These are phyloP conservation scores for Balamuthia mandrillaris DNA, from an alignment of 208 protist species.

Conservation along the genomic window DNA sequence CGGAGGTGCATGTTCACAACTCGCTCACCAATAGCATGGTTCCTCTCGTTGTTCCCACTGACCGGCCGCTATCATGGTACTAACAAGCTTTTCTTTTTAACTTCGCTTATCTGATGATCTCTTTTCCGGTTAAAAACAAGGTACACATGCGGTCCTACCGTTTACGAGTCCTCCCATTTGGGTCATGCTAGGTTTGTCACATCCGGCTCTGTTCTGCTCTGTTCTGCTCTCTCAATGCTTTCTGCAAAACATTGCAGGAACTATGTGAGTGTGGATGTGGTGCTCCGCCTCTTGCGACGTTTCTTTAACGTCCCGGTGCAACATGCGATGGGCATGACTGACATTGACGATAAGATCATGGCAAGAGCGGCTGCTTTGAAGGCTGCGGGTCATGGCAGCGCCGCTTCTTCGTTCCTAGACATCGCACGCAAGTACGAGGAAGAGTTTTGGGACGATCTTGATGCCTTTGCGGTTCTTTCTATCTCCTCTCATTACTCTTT, in stretches of 20 bases:
- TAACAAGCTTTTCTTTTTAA: not conserved
- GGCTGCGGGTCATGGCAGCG: too few relatives aligned
- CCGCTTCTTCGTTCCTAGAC: not conserved
- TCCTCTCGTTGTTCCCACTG: not conserved
- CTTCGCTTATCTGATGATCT: not conserved
- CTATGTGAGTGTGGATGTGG: conserved; percentile 96
- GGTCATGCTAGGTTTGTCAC: conserved; percentile 83
- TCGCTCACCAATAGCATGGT: not conserved
- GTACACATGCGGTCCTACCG: conserved; percentile 95
- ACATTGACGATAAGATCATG: conserved; percentile 99
- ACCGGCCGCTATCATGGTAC: not conserved
- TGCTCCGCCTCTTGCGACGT: conserved; percentile 91
- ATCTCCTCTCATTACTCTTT: too few relatives aligned
- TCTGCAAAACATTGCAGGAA: conserved; percentile 43
- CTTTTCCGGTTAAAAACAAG: conserved; percentile 61
- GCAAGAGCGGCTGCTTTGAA: conserved; percentile 72
- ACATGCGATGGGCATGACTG: conserved; percentile 96
- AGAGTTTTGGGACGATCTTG: conserved; percentile 55
- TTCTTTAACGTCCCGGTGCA: conserved; percentile 91
- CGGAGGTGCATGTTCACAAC: not conserved
- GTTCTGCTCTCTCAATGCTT: not conserved
- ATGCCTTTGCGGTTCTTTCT: conserved; percentile 52
- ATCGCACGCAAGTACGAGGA: conserved; percentile 44
- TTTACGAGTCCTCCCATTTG: conserved; percentile 92
- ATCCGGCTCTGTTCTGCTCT: not conserved